Base-by-base conservation (phyloP, 371 early-diverging fungal genomes). In the Mucor plumbeus region DNA sequence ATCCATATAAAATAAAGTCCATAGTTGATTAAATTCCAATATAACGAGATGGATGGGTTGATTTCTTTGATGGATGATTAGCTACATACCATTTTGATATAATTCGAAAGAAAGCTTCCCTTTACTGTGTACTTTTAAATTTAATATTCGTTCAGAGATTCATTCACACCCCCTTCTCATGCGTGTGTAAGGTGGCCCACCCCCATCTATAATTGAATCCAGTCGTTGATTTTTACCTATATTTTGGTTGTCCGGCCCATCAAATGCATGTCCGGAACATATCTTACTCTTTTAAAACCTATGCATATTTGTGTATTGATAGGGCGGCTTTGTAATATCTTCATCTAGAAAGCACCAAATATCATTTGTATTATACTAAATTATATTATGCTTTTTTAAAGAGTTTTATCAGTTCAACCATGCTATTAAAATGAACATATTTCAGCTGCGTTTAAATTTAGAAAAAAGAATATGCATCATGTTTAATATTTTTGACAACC, bases 1-100 rank as follows among this genome's bases (percentile, higher is more conserved):
- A 47, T 47, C 47, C 38, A 57, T 36, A 33, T 3, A 38, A 19
- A 35, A 38, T 39, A 13, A n/a, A 62, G n/a, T 61, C 39, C 40
- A 40, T 26, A n/a, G 19, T 7, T 19, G 48, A 48, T 48, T 19
- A 17, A 10, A 19, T 4, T 19, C 48, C 48, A 48, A 48, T 48
- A 48, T 48, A 48, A 48, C 48, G 48, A 48, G 48, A 48, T 48
- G 48, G 48, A 48, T 48, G 48, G 48, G 48, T 48, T 19, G 48
- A 21, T 48, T 48, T 17, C 19, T 62, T 38, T 33, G 40, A 58
- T 54, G 61, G 61, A 67, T 61, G 67, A 21, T 54, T 67, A 33
- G 53, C 15, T 60, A 40, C 65, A 58, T 67, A 67, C 67, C 67
- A 67, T 67, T 40, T 67, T 60, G 61, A 60, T 67, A 40, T 53